Conservation (phyloP, 805 yeast species). For the Barnettozyma salicaria region DNA sequence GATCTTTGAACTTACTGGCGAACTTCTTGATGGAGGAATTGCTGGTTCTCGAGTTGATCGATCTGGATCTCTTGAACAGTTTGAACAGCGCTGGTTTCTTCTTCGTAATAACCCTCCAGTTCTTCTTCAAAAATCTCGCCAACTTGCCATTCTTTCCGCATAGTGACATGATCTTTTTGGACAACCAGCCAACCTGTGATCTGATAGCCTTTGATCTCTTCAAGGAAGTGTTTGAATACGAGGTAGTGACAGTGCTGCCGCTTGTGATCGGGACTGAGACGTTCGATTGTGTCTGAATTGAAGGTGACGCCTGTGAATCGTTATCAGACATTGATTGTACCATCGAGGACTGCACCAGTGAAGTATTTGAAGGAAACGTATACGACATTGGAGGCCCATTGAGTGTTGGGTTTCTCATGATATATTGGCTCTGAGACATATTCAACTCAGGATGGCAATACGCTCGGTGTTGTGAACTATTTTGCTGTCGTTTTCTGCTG, state of each 20-base stretch:
- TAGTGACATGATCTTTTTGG: constrained; percentile 26
- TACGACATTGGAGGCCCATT: too few relatives aligned
- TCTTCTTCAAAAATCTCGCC: constrained; percentile 19
- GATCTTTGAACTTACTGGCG: too few relatives aligned
- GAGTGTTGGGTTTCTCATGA: too few relatives aligned
- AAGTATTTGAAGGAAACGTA: too few relatives aligned
- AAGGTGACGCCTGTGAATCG: neutral
- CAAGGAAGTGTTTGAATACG: too few relatives aligned
- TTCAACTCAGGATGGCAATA: too few relatives aligned
- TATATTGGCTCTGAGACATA: too few relatives aligned
- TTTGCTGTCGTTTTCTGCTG: too few relatives aligned
- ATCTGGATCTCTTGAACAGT: constrained; percentile 12
- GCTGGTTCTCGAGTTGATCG: constrained; percentile 1
- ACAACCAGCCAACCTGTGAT: constrained; percentile 34
- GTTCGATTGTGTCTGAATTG: constrained; percentile 1
- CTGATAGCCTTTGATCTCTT: constrained; percentile 32
- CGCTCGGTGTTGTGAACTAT: too few relatives aligned
- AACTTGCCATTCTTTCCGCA: constrained; percentile 23
- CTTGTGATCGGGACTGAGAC: neutral
- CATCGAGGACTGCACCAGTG: too few relatives aligned
- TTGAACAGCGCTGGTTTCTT: constrained; percentile 13
- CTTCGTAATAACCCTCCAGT: constrained; percentile 26
- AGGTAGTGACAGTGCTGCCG: neutral
- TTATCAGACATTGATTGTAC: too few relatives aligned
- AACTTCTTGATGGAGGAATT: constrained; percentile 7